Conservation (phyloP, 2,329 filamentous ascomycete genomes). For the Sodiomyces alkalinus region DNA sequence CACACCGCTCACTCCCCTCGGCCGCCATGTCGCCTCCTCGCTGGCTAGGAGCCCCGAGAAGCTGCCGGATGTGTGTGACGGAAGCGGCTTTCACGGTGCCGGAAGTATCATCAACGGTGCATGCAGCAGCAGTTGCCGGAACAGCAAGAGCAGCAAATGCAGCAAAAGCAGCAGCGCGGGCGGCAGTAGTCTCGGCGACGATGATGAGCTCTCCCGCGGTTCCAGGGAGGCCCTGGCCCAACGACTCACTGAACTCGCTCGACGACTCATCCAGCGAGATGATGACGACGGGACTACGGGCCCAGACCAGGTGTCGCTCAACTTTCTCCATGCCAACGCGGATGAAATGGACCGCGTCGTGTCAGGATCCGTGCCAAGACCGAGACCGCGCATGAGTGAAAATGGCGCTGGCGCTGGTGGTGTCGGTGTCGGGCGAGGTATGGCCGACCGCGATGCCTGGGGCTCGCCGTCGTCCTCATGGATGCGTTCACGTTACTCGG, state of each 20-base stretch:
- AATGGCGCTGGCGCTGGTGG: too few relatives aligned
- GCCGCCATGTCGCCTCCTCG: conserved; percentile 13
- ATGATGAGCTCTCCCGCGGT: conserved; percentile 8
- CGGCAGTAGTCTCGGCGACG: conserved; percentile 5
- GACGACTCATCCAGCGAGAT: conserved; percentile 18
- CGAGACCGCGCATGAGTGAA: too few relatives aligned
- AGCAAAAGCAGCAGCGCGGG: conserved; percentile 3
- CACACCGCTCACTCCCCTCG: conserved; percentile 16
- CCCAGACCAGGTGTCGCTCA: conserved; percentile 19
- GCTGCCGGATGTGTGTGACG: neutral
- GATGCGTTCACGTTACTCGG: conserved; percentile 23
- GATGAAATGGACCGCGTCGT: conserved; percentile 20
- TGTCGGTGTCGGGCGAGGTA: too few relatives aligned
- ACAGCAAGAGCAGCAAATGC: too few relatives aligned
- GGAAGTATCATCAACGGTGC: too few relatives aligned
- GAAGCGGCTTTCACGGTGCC: too few relatives aligned
- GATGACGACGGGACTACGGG: too few relatives aligned
- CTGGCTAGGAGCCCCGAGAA: conserved; percentile 5
- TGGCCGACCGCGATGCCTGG: too few relatives aligned
- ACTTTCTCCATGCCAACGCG: conserved; percentile 15
- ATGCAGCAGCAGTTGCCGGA: too few relatives aligned
- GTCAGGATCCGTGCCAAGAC: conserved; percentile 4
- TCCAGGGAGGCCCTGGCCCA: conserved; percentile 28
- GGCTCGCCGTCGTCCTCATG: conserved; percentile 19
- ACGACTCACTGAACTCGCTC: conserved; percentile 22